Percentiles rank a stretch among this genome's conserved stretches.
phyloP scores from a whole-genome alignment of 176 grass and related monocot genomes.

The Triticum monococcum region DNA sequence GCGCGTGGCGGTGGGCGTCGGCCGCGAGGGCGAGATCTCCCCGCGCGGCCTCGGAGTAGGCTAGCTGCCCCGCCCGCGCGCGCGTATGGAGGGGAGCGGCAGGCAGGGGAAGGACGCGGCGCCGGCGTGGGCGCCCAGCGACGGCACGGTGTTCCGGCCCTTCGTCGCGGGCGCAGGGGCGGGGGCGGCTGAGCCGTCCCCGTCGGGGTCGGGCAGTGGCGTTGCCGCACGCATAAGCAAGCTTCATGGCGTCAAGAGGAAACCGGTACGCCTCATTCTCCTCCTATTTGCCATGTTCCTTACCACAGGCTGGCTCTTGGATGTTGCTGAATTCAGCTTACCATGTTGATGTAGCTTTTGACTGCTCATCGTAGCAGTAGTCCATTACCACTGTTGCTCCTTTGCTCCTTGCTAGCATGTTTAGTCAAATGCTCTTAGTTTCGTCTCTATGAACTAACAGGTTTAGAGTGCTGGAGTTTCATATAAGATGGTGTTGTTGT shows the following conservation, averaged over 20 bases:
- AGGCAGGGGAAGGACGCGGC: constrained; percentile 28
- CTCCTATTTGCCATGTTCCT: neutral
- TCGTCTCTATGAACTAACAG: neutral
- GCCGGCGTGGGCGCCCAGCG: constrained; percentile 48
- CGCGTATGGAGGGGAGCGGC: constrained; percentile 31
- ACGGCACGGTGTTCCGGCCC: constrained; percentile 40
- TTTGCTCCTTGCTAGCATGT: neutral
- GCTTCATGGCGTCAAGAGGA: constrained; percentile 44
- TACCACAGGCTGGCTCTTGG: neutral
- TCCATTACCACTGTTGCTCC: neutral
- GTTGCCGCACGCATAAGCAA: constrained; percentile 36
- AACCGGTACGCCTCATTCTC: constrained; percentile 55
- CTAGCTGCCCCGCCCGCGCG: neutral
- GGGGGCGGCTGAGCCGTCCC: neutral
- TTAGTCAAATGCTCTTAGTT: neutral
- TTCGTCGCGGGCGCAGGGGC: neutral
- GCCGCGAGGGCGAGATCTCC: constrained; percentile 28
- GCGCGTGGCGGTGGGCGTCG: constrained; percentile 7
- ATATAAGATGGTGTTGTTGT: neutral
- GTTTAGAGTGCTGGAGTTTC: neutral
- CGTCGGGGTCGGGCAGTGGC: constrained; percentile 32
- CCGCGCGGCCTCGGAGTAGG: neutral
- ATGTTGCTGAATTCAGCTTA: constrained; percentile 9
- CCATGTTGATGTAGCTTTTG: neutral
- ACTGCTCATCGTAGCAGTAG: neutral